These are phyloP conservation scores for Taiozyma sp. DNA, from an alignment of 1,139 yeast species.

Conservation along the genomic window DNA sequence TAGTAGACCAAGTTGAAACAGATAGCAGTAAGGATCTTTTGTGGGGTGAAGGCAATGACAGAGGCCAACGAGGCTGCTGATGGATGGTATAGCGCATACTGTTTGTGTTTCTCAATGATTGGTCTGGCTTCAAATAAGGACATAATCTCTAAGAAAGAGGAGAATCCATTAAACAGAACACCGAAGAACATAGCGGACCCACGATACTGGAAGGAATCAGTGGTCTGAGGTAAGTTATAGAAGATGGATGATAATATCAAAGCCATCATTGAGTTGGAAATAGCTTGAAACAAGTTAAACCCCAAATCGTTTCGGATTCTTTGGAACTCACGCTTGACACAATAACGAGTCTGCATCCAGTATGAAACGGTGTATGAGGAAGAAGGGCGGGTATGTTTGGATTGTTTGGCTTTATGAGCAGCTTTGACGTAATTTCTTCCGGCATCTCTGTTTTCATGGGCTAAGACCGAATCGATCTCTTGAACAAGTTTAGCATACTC, in stretches of 20 bases:
- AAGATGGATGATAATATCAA: slow-evolving; percentile 70
- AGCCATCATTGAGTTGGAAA: slow-evolving; percentile 65
- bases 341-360: slow-evolving; percentile 55
- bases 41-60: slow-evolving; percentile 61
- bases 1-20: slow-evolving; percentile 58
- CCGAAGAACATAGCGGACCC: slow-evolving; percentile 76
- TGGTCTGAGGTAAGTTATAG: slow-evolving; percentile 45
- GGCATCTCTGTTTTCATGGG: not conserved
- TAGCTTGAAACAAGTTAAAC: slow-evolving; percentile 50
- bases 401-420: slow-evolving; percentile 56
- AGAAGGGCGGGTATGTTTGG: slow-evolving; percentile 51
- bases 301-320: slow-evolving; percentile 65
- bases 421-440: slow-evolving; percentile 30
- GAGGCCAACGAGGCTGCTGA: slow-evolving; percentile 74
- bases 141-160: slow-evolving; percentile 69
- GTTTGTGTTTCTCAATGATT: slow-evolving; percentile 73
- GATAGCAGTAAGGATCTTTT: slow-evolving; percentile 48
- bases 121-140: slow-evolving; percentile 69
- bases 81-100: slow-evolving; percentile 71
- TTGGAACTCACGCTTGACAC: slow-evolving; percentile 56
- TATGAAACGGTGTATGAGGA: slow-evolving; percentile 67
- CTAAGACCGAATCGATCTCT: slow-evolving; percentile 34
- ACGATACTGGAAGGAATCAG: slow-evolving; percentile 58
- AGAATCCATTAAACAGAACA: slow-evolving; percentile 69
- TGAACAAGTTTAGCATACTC: slow-evolving; percentile 37